Evolutionary conservation across 2,329 filamentous ascomycete species (phyloP), one percentile per base, ranked within the genome.

Genomic region (Botrytis deweyae): DNA sequence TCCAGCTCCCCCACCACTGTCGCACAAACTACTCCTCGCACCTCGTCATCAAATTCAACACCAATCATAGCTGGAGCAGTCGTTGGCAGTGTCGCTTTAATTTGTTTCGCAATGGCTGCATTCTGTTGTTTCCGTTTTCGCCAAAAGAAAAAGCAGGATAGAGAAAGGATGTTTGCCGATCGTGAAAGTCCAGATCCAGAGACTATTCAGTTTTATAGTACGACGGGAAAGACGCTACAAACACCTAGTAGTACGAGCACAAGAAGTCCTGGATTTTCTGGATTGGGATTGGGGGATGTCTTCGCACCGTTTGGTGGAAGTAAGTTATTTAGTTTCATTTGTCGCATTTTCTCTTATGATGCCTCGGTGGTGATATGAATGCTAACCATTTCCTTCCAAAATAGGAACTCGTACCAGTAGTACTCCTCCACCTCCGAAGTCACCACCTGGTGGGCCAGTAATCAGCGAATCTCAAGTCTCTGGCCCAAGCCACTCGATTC

Each of bases 71-170:
- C 42, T 1, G 71, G 64, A 18, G 29, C 49, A 2, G 36, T 42
- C 20, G 55, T 36, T 1, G 71, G 71, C 0, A n/a, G 52, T 49
- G 33, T 73, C 10, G 55, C 29, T 16, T 9, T 73, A 9, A 69
- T 73, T 22, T 69, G 58, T 46, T 36, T 73, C 33, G 64, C 55
- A 20, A 62, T 73, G 33, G 46, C 66, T 7, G 63, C 33, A 69
- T 73, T 73, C 10, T 73, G 64, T 14, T 69, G 64, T 55, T 62
- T 73, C 42, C 40, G 64, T 4, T 58, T 67, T 14, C 46, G 64
- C 25, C 71, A 73, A 36, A 72, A 69, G 71, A 72, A 68, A 22
- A 72, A 59, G 52, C 58, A 72, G 18, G 59, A 49, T 16, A 66
- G 55, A 58, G 46, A 73, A 14, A 68, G 42, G n/a, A 46, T 46